These are phyloP conservation scores for Ophiocordyceps camponoti-floridani DNA, from an alignment of 2,329 filamentous ascomycete species.

Conservation along the genomic window DNA sequence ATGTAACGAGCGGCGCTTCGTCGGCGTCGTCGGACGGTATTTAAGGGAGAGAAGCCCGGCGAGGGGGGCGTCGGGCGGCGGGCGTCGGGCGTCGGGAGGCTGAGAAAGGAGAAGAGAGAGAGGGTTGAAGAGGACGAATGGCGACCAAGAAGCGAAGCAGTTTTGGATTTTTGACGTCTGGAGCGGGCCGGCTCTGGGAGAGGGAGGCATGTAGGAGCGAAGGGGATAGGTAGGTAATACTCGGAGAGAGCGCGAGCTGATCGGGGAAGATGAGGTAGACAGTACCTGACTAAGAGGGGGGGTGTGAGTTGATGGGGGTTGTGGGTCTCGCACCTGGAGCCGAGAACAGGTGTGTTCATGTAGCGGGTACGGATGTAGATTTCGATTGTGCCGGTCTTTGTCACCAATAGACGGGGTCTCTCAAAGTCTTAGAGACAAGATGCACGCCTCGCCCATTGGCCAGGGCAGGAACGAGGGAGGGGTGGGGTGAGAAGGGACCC, in stretches of 20 bases:
- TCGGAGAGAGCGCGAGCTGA: neutral
- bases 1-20: neutral
- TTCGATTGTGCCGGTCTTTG: too few relatives aligned
- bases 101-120: neutral
- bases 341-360: neutral
- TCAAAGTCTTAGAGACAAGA: too few relatives aligned
- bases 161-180: neutral
- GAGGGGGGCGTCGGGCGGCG: neutral
- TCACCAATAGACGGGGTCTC: too few relatives aligned
- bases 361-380: neutral
- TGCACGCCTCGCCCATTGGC: too few relatives aligned
- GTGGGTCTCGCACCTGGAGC: neutral
- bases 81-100: neutral
- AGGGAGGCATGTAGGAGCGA: neutral
- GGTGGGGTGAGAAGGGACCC: too few relatives aligned
- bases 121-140: neutral
- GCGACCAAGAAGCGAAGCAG: neutral
- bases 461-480: too few relatives aligned
- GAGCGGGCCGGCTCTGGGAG: neutral
- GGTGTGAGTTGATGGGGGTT: neutral
- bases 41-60: neutral
- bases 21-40: neutral
- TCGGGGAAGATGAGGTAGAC: neutral
- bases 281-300: neutral
- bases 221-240: neutral